Conservation (phyloP, 1,284 basidiomycete species). For the Wallemia hederae region DNA sequence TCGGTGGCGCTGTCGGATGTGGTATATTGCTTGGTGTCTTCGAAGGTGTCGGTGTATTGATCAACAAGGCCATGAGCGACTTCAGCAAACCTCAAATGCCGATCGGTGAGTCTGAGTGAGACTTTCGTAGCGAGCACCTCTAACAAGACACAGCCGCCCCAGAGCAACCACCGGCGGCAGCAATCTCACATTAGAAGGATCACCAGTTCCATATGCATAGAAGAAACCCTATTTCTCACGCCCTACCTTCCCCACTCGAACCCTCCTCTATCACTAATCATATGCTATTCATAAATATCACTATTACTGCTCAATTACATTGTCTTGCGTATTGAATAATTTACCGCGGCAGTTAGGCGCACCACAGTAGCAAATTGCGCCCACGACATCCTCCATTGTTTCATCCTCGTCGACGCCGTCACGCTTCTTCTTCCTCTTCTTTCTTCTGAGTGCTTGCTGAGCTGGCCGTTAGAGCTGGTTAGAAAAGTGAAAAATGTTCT, state of each 20-base stretch:
- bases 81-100: constrained; percentile 41
- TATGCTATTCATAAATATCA: background rate
- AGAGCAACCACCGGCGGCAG: background rate
- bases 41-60: constrained; percentile 69
- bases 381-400: background rate
- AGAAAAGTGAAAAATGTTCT: too few relatives aligned
- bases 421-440: too few relatives aligned
- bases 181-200: background rate
- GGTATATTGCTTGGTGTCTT: constrained; percentile 91
- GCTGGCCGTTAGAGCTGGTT: too few relatives aligned
- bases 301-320: background rate
- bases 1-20: constrained; percentile 76
- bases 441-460: background rate
- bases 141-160: background rate
- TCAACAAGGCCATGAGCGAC: constrained; percentile 56
- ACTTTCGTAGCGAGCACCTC: background rate
- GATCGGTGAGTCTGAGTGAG: constrained; percentile 16
- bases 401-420: background rate
- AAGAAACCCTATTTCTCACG: background rate
- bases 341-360: background rate
- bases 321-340: background rate
- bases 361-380: background rate
- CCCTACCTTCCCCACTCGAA: background rate
- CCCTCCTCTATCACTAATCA: background rate
- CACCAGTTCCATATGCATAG: background rate